Percentiles rank a stretch among this genome's conserved stretches.
These are phyloP conservation scores for Tricholomella constricta DNA, from an alignment of 768 basidiomycete genomes.

Conservation along the genomic window DNA sequence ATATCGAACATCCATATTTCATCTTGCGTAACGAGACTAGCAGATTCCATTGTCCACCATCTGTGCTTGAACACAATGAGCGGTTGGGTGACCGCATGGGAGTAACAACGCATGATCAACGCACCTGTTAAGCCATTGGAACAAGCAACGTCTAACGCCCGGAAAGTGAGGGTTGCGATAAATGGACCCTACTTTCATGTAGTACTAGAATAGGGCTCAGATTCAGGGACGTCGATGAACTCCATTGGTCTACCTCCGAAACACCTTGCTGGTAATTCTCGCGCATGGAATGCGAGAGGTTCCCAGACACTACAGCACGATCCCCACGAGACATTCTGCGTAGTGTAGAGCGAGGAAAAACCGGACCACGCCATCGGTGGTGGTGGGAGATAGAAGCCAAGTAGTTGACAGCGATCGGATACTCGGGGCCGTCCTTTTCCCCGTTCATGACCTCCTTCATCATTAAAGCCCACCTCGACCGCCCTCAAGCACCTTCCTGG, in stretches of 20 bases:
- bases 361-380: not conserved
- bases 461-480: constrained; percentile 59
- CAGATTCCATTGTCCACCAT: constrained; percentile 40
- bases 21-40: constrained; percentile 16
- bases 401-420: too few relatives aligned
- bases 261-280: constrained; percentile 52
- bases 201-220: constrained; percentile 43
- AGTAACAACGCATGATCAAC: constrained; percentile 4
- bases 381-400: too few relatives aligned
- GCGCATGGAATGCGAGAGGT: constrained; percentile 39
- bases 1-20: constrained; percentile 55
- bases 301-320: constrained; percentile 32
- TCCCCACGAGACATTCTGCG: constrained; percentile 37
- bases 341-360: not conserved
- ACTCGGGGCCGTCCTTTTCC: too few relatives aligned
- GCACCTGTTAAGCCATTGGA: constrained; percentile 54
- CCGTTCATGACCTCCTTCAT: constrained; percentile 80
- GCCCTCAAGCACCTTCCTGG: constrained; percentile 52
- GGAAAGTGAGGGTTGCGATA: constrained; percentile 78
- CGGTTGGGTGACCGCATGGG: not conserved
- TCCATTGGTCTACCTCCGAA: constrained; percentile 45
- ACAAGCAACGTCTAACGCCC: constrained; percentile 57
- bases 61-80: constrained; percentile 20
- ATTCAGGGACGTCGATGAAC: not conserved
- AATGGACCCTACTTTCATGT: constrained; percentile 61